Evolutionary conservation across 345 rosid species (phyloP).

Genomic region (Punica granatum): DNA sequence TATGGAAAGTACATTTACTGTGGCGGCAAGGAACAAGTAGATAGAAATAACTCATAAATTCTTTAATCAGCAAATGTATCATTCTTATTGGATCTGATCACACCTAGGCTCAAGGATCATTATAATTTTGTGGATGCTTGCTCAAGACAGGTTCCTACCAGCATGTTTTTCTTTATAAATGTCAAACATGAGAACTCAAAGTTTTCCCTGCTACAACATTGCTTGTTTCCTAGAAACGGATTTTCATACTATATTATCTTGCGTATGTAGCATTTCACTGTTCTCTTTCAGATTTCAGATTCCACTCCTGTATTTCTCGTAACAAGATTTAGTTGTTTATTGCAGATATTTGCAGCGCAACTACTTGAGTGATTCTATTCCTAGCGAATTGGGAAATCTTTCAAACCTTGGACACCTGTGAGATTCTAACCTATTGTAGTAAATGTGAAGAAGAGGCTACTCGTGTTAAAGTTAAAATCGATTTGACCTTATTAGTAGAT

Average conservation of each 20-base stretch:
- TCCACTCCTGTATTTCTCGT: background rate
- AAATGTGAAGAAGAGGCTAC: background rate
- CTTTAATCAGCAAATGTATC: background rate
- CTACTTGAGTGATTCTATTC: conserved; percentile 70
- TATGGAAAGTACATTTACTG: background rate
- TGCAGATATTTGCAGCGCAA: conserved; percentile 83
- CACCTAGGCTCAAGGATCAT: background rate
- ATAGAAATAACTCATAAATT: background rate
- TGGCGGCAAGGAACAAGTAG: background rate
- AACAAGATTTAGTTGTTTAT: background rate
- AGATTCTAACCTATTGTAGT: conserved; percentile 18
- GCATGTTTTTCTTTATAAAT: too few species aligned
- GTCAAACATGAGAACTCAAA: too few species aligned
- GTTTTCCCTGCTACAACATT: too few species aligned
- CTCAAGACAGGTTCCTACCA: too few species aligned
- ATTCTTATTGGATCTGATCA: too few species aligned
- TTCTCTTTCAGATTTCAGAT: background rate
- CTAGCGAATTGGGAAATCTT: conserved; percentile 73
- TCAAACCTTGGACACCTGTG: conserved; percentile 61
- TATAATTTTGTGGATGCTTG: background rate
- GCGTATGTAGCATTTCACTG: background rate
- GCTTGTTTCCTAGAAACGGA: too few species aligned
- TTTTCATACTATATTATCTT: too few species aligned
- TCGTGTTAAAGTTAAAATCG: background rate
- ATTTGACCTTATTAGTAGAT: background rate